Conservation (phyloP, 106 monocot genomes). For the Xerophyta viscosa region DNA sequence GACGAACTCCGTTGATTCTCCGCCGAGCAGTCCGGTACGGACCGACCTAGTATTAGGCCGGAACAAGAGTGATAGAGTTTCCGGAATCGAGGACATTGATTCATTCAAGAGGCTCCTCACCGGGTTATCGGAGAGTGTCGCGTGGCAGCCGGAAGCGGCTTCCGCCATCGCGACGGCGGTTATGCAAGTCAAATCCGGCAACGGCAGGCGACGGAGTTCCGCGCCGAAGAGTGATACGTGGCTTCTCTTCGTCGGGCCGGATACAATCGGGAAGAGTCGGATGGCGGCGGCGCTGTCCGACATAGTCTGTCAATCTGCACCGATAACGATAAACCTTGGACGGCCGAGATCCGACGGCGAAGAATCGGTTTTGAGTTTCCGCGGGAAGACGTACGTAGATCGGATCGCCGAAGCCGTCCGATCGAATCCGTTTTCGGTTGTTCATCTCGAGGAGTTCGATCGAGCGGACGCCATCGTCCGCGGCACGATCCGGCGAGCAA, state of each 20-base stretch:
- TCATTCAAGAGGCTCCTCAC: constrained; percentile 71
- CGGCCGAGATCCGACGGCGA: background rate
- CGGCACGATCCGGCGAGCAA: constrained; percentile 48
- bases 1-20: background rate
- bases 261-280: constrained; percentile 70
- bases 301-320: constrained; percentile 35
- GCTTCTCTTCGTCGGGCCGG: constrained; percentile 71
- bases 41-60: constrained; percentile 50
- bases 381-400: constrained; percentile 41
- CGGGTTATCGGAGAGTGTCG: constrained; percentile 61
- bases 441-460: constrained; percentile 63
- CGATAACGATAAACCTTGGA: constrained; percentile 30
- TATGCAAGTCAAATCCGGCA: constrained; percentile 47
- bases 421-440: constrained; percentile 54
- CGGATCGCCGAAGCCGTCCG: constrained; percentile 44
- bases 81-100: constrained; percentile 28
- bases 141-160: constrained; percentile 79
- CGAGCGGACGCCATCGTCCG: constrained; percentile 31
- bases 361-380: constrained; percentile 16
- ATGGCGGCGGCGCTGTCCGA: constrained; percentile 76
- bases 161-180: constrained; percentile 54
- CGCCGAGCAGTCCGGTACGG: constrained; percentile 40
- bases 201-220: constrained; percentile 21
- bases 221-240: constrained; percentile 47
- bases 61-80: constrained; percentile 10